Base-by-base conservation (phyloP, 352 stramenopile species). In the Phytopythium litorale region DNA sequence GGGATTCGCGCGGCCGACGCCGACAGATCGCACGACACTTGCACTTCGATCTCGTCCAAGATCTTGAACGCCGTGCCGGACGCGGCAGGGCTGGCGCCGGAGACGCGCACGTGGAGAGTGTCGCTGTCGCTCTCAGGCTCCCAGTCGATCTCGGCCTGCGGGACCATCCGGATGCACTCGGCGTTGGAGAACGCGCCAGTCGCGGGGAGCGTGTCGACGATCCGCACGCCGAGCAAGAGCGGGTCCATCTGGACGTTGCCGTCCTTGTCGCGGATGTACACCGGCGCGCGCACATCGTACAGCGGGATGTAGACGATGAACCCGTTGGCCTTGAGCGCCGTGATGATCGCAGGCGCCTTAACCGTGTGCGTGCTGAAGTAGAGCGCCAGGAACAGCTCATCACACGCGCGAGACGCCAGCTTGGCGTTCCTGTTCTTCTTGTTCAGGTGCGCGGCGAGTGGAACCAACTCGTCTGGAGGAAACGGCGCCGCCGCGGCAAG, bases 291-390 rank as follows among this genome's bases (percentile, higher is more conserved):
- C 25, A 97, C 64, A 62, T 98, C 92, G 66, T 97, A 98, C 49
- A 87, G 85, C 11, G 94, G 94, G 16, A 98, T 71, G 70, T 97
- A 98, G 25, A 96, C 91, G 25, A 97, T 86, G 64, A 98, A 91
- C 12, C 94, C 94, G 67, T 98, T 98, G 58, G 91, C 74, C 66
- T 94, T 89, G 65, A 98, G 71, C 35, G 85, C 75, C 50, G 87
- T 93, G 49, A 98, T 92, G 55, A 98, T 89, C 23, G 90, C 94
- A 25, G 86, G 66, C 1, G 90, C 86, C 23, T 84, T 81, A 15
- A 96, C 79, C 1, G 82, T 83, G 66, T 97, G 84, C 38, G 86
- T 89, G 63, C 79, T 95, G 61, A 98, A 98, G 72, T 97, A 98
- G 16, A 98, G 69, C 19, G 90, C 88, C 28, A 98, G 71, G 70